Evolutionary conservation across 73 alveolate genomes (phyloP), one percentile per base, ranked within the genome.

Genomic region (Paramecium primaurelia): DNA sequence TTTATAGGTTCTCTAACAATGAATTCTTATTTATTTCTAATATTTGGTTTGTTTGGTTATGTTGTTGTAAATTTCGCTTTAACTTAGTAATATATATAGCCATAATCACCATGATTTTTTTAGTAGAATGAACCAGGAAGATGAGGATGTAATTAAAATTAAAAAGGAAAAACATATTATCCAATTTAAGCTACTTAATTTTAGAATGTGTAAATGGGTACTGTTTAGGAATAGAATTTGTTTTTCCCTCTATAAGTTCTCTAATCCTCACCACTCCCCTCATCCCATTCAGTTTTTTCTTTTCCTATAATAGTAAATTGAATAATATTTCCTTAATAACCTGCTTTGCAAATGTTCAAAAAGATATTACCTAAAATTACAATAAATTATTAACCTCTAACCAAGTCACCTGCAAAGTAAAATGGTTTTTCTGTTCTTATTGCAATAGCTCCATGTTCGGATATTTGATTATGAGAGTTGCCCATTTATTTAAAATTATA

Each of bases 391-490:
- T 32, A 22, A 45, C 91, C 91, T 22, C 64, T 80, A 11, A 80
- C 73, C n/a, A 25, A 9, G 18, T 80, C 77, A 6, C 91, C 91
- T 22, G 91, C 71, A 80, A 80, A 80, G 18, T 80, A 80, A 42
- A 80, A 80, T 80, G 91, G 91, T 28, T 80, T 44, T 25, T 80
- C 91, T 80, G 91, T 80, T 45, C 77, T 45, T 0, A 80, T 28
- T 14, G 47, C 47, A 12, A 64, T 64, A 5, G 16, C 84, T 28
- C 84, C 84, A 28, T 28, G 12, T 1, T 64, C 84, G 7, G 84
- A 54, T 18, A 18, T 18, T 54, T 54, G 1, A 18, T 47, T 6
- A 11, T 54, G 2, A 54, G 69, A 54, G 34, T 54, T 54, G 0
- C 69, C 69, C 69, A 54, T 54, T 7, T 7, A 40, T 7, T 4